Evolutionary conservation across 2,329 filamentous ascomycete genomes (phyloP), one percentile per base, ranked within the genome.

Genomic region (Pseudogymnoascus sp.): DNA sequence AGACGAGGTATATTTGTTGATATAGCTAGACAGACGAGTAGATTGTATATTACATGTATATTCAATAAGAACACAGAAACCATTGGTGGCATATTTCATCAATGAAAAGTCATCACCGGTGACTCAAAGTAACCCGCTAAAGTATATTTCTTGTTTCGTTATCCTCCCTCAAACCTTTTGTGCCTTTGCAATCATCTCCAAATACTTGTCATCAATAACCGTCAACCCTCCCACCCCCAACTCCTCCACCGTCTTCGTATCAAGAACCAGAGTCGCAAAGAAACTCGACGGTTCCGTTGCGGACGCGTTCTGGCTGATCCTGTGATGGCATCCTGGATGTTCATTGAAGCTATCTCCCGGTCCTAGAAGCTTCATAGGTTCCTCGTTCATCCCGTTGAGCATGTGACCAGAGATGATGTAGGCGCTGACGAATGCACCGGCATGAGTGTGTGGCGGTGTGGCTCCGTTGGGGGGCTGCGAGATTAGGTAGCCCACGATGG

Each of bases 341-440:
- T 80, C 77, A 19, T 71, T 71, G 65, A 74, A 79, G 7, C 67
- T 73, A 8, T 74, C 73, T 0, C 76, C 76, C 0, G 68, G 61
- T 19, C 61, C 58, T 6, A 61, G 61, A 1, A 74, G 65, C 41
- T 70, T 66, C 23, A 76, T 74, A 2, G 60, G 60, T 9, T 65
- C 55, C 7, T 75, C 65, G 35, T 81, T 79, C 78, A 80, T 81
- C 19, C 77, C 75, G 59, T 76, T 79, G 5, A 75, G 63, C 4
- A 76, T 59, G 3, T 68, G 64, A 13, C 76, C 77, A 15, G 68
- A 66, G 33, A 75, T 62, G 2, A 79, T 68, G 19, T 73, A 67
- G 1, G 69, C 76, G 1, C 73, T 65, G 8, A 76, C 75, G 0
- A 74, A 71, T 3, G 75, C 75, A 2, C 74, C 75, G 1, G 72